Evolutionary conservation across 768 basidiomycete genomes (phyloP), one percentile per base, ranked within the genome.

Genomic region (Calvatia gigantea): DNA sequence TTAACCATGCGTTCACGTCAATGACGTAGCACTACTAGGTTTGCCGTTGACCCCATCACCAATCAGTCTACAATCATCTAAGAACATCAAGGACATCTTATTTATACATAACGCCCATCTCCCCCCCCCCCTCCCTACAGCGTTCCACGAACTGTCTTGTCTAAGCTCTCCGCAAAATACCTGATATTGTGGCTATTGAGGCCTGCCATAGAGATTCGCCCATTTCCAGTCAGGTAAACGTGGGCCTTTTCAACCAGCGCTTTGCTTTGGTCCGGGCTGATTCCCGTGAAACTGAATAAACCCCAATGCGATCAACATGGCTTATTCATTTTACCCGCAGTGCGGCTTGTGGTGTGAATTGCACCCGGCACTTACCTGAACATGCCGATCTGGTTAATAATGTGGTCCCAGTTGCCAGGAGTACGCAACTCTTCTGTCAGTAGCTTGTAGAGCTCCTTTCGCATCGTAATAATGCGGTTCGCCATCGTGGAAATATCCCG

Each of bases 301-400:
- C 54, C 38, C 54, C 54, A 55, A 49, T 56, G 54, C 54, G 54
- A 49, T 56, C 46, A 56, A 25, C 23, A 48, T 32, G 54, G 54
- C 28, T 33, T 29, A 25, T n/a, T 39, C 37, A 23, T 25, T 21
- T 27, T 54, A 35, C 52, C n/a, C 42, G 25, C 53, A 52, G n/a
- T 29, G 23, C 3, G 42, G 28, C 64, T 32, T 44, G 14, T 7
- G 19, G 27, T 15, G n/a, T n/a, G 12, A 37, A n/a, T 32, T 47
- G 77, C 58, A 68, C 49, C n/a, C n/a, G n/a, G n/a, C 11, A 27
- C 64, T 59, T 49, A 93, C 85, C 90, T 93, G 80, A 95, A 97
- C 95, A 96, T 97, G 54, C 95, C 96, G 71, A 98, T 98, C 78
- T 98, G 97, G 50, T 84, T 82, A 63, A 88, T 75, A 64, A 99